A percentile compares a stretch with the other conserved stretches of the same genome.
phyloP scores from a whole-genome alignment of 2,329 filamentous ascomycete genomes.

The Neospermospora avenae region DNA sequence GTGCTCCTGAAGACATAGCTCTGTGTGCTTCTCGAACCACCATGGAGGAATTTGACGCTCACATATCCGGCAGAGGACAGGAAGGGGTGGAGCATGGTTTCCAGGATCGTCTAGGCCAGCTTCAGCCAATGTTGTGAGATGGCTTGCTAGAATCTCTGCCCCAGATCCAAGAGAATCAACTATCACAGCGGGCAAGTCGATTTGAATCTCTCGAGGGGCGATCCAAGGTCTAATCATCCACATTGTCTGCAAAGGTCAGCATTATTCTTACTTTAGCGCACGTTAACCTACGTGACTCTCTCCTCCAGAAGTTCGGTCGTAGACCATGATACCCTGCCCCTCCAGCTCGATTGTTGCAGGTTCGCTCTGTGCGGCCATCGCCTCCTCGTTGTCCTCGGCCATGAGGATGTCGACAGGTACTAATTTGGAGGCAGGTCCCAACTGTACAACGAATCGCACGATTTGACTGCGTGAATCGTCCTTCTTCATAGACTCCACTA shows the following conservation, averaged over 20 bases:
- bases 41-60: conserved; percentile 95
- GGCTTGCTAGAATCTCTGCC: conserved; percentile 89
- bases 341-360: conserved; percentile 72
- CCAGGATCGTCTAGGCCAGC: conserved; percentile 71
- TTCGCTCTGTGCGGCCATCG: conserved; percentile 36
- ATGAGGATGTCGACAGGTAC: conserved; percentile 39
- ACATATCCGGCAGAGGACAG: conserved; percentile 92
- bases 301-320: conserved; percentile 79
- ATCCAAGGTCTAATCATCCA: conserved; percentile 98
- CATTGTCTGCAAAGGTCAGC: conserved; percentile 70
- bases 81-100: conserved; percentile 74
- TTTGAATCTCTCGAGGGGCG: conserved; percentile 86
- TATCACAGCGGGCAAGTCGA: conserved; percentile 83
- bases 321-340: conserved; percentile 97
- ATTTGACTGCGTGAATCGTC: conserved; percentile 93
- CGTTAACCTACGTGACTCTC: conserved; percentile 77
- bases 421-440: conserved; percentile 68
- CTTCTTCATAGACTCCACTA: conserved; percentile 82
- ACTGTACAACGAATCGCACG: conserved; percentile 71
- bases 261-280: conserved; percentile 10
- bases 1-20: conserved; percentile 93
- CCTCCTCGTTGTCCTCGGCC: conserved; percentile 27
- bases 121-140: conserved; percentile 86
- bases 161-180: conserved; percentile 93
- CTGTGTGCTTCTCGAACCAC: conserved; percentile 99